Evolutionary conservation across 805 yeast genomes (phyloP).

Genomic region (Starmerella gropengiesseri): DNA sequence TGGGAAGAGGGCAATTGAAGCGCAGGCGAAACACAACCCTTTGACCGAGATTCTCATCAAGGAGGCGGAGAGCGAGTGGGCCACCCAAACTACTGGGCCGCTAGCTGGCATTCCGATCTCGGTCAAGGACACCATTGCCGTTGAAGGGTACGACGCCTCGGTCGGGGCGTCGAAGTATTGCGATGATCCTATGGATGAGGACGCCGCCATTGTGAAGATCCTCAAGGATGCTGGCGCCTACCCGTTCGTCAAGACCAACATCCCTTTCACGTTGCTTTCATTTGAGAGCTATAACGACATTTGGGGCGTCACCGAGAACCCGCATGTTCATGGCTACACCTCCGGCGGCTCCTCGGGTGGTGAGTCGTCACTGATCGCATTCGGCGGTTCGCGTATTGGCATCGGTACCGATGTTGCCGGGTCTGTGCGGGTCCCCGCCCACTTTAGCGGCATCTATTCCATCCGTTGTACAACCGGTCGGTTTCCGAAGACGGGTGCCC

Average conservation of each 20-base stretch:
- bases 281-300: conserved; percentile 45
- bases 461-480: conserved; percentile 41
- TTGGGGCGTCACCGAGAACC: conserved; percentile 42
- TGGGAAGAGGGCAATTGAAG: conserved; percentile 52
- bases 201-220: conserved; percentile 34
- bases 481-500: conserved; percentile 36
- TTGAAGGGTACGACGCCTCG: conserved; percentile 42
- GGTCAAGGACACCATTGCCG: conserved; percentile 45
- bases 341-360: conserved; percentile 49
- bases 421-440: conserved; percentile 45
- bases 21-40: conserved; percentile 47
- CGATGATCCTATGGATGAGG: conserved; percentile 34
- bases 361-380: conserved; percentile 39
- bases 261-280: conserved; percentile 47
- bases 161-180: conserved; percentile 38
- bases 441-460: conserved; percentile 43
- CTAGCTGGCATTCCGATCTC: conserved; percentile 56
- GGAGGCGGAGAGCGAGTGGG: conserved; percentile 50
- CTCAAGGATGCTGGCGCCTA: conserved; percentile 45
- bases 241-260: conserved; percentile 45
- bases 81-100: conserved; percentile 44
- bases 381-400: conserved; percentile 41
- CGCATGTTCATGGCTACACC: conserved; percentile 36
- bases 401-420: conserved; percentile 50
- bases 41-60: conserved; percentile 51